Conservation (phyloP, 805 yeast species). For the Candida silvatica region DNA sequence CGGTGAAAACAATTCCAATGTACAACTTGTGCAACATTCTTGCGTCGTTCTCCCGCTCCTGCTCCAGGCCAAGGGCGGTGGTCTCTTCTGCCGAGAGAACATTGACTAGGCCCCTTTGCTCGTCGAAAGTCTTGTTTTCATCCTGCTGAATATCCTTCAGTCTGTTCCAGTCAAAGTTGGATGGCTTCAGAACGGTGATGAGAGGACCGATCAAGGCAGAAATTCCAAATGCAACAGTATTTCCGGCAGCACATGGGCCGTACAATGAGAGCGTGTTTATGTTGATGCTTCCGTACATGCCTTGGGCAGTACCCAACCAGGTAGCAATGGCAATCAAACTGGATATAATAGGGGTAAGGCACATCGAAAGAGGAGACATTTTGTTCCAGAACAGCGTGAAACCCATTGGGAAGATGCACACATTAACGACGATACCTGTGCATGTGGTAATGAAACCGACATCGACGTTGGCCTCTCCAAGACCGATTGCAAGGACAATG, state of each 20-base stretch:
- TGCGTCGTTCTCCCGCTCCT: constrained; percentile 14
- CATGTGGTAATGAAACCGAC: constrained; percentile 66
- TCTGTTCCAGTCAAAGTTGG: constrained; percentile 40
- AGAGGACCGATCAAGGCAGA: constrained; percentile 38
- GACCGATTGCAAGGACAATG: constrained; percentile 77
- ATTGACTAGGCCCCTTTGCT: constrained; percentile 21
- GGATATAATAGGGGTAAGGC: constrained; percentile 34
- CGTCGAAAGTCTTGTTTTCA: constrained; percentile 29
- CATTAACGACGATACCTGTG: constrained; percentile 46
- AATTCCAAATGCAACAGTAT: constrained; percentile 43
- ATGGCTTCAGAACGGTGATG: constrained; percentile 35
- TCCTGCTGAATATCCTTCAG: constrained; percentile 36
- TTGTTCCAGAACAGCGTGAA: constrained; percentile 36
- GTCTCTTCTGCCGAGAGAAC: constrained; percentile 22
- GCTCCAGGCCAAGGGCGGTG: constrained; percentile 19
- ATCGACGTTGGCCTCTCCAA: constrained; percentile 71
- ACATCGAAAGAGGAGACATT: constrained; percentile 38
- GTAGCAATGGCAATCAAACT: constrained; percentile 38
- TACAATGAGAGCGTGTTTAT: constrained; percentile 35
- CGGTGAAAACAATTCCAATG: constrained; percentile 18
- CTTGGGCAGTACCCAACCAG: constrained; percentile 28
- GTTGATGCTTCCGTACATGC: constrained; percentile 16
- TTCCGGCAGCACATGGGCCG: constrained; percentile 48
- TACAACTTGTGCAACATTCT: constrained; percentile 20
- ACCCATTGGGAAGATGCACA: constrained; percentile 43